Evolutionary conservation across 2,329 filamentous ascomycete species (phyloP).

Genomic region (Aureobasidium sp.): DNA sequence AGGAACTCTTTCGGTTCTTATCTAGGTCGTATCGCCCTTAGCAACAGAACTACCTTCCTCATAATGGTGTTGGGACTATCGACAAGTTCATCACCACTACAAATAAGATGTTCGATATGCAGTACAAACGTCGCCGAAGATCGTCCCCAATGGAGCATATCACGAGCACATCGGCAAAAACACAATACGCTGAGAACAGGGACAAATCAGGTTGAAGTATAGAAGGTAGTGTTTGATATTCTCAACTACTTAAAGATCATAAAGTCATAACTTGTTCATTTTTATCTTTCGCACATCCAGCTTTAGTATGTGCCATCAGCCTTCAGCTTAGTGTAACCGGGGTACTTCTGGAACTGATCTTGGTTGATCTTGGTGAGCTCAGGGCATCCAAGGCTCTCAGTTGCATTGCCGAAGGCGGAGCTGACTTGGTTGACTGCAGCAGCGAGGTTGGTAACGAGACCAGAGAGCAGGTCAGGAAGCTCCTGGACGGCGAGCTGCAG

Average conservation of each 20-base stretch:
- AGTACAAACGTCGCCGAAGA: too few species aligned
- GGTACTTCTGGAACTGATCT: constrained; percentile 20
- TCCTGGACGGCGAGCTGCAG: constrained; percentile 33
- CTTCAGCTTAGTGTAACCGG: constrained; percentile 19
- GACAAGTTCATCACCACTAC: too few species aligned
- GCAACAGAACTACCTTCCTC: too few species aligned
- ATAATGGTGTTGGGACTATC: too few species aligned
- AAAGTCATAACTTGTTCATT: background rate
- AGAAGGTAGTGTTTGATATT: background rate
- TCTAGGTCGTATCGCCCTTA: too few species aligned
- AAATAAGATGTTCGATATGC: too few species aligned
- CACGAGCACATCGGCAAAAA: background rate
- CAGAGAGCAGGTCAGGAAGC: constrained; percentile 35
- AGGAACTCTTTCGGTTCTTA: too few species aligned
- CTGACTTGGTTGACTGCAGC: constrained; percentile 26
- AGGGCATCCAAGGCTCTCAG: constrained; percentile 19
- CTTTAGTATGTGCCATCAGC: constrained; percentile 3
- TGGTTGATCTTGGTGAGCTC: constrained; percentile 20
- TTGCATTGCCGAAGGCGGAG: constrained; percentile 20
- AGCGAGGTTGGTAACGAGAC: constrained; percentile 28
- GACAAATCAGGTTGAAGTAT: background rate
- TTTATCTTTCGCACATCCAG: background rate
- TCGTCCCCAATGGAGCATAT: too few species aligned
- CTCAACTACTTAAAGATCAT: background rate
- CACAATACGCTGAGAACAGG: background rate